phyloP scores from a whole-genome alignment of 306 rosid genomes.

The Prinsepia uniflora region DNA sequence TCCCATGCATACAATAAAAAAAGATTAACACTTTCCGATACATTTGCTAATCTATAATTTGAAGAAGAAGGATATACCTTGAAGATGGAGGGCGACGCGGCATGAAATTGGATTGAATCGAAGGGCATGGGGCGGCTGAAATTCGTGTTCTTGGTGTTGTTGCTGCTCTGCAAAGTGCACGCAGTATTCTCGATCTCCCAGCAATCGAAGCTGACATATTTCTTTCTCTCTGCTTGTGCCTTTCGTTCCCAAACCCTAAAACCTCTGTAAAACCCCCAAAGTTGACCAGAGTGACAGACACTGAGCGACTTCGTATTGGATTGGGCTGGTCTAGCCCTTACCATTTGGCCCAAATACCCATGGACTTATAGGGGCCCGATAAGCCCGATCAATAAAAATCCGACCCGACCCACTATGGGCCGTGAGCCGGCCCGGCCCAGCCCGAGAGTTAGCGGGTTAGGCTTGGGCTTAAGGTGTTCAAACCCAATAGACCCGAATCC shows the following conservation, averaged over 20 bases:
- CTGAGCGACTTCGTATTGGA: neutral
- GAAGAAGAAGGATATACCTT: conserved; percentile 21
- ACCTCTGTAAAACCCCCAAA: conserved; percentile 28
- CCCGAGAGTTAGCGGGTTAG: too few species aligned
- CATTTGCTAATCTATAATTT: neutral
- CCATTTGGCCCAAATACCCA: too few species aligned
- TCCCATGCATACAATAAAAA: neutral
- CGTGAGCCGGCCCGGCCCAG: too few species aligned
- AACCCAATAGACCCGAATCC: too few species aligned
- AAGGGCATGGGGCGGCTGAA: conserved; percentile 13
- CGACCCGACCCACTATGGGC: too few species aligned
- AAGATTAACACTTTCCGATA: neutral
- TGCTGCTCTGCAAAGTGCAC: conserved; percentile 23
- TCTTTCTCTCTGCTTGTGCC: neutral
- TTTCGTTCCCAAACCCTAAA: conserved; percentile 26
- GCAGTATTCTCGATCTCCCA: conserved; percentile 28
- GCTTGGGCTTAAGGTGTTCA: too few species aligned
- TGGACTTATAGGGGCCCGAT: too few species aligned
- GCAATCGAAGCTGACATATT: conserved; percentile 41
- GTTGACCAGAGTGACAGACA: neutral
- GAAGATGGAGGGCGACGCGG: conserved; percentile 23
- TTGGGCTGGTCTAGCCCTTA: neutral
- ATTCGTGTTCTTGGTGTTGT: conserved; percentile 7
- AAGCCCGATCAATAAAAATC: too few species aligned
- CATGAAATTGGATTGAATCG: conserved; percentile 23